phyloP scores from a whole-genome alignment of 495 filamentous ascomycete genomes.

The Apiosordaria backusii region DNA sequence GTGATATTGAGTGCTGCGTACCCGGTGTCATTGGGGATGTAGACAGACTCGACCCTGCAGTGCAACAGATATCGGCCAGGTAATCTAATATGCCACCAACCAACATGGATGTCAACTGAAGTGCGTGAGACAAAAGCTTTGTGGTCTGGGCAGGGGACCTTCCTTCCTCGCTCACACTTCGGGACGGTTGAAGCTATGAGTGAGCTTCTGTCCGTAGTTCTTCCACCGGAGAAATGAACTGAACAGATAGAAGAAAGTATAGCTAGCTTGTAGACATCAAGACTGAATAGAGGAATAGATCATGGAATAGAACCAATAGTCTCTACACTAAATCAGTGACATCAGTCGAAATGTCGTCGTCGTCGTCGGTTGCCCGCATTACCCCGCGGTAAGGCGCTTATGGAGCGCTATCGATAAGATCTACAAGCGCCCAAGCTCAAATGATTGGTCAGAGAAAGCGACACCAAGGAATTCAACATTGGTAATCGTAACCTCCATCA shows the following conservation, averaged over 20 bases:
- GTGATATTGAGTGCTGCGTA: not conserved
- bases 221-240: not conserved
- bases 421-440: constrained; percentile 14
- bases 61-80: not conserved
- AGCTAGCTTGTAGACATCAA: no score
- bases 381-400: not conserved
- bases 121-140: not conserved
- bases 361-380: not conserved
- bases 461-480: constrained; percentile 6
- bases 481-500: constrained; percentile 15
- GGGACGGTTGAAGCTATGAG: not conserved
- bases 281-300: not conserved
- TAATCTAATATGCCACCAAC: not conserved
- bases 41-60: not conserved
- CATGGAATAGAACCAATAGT: not conserved
- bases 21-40: not conserved
- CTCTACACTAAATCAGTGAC: not conserved
- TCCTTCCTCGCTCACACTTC: not conserved
- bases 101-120: not conserved
- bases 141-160: not conserved
- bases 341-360: not conserved
- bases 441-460: constrained; percentile 25
- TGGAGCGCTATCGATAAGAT: constrained; percentile 17
- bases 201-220: not conserved
- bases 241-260: no score